Percentiles rank a stretch among this genome's conserved stretches.
phyloP scores from a whole-genome alignment of 73 alveolate genomes.

The Tetrahymena borealis region DNA sequence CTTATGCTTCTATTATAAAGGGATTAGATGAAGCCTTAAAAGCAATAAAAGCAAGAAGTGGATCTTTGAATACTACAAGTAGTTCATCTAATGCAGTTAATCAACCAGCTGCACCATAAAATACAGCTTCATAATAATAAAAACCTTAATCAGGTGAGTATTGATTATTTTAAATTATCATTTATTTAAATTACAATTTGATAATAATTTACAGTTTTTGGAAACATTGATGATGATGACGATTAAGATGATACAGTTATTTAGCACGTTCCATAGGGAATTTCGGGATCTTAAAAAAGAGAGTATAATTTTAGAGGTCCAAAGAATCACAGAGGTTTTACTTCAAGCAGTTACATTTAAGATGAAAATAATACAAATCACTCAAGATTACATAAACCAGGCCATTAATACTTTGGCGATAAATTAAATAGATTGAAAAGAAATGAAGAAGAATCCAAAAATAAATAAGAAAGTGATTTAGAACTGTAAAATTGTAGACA shows the following conservation, averaged over 20 bases:
- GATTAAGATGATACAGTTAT: not conserved
- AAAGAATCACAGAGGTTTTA: not conserved
- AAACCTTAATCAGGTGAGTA: not conserved
- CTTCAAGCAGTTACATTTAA: not conserved
- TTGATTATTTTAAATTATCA: too few species aligned
- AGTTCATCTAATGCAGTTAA: too few species aligned
- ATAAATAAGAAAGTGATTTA: not conserved
- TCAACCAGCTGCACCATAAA: not conserved
- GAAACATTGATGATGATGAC: not conserved
- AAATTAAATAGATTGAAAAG: not conserved
- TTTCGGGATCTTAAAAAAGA: not conserved
- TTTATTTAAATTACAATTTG: too few species aligned
- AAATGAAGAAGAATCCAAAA: not conserved
- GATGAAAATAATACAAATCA: not conserved
- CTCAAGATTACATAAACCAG: not conserved
- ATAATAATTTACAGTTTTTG: too few species aligned
- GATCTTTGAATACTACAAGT: not conserved
- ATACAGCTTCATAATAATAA: not conserved
- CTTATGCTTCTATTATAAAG: not conserved
- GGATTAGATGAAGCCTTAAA: not conserved
- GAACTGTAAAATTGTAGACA: not conserved
- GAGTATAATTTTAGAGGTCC: not conserved
- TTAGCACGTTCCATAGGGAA: not conserved
- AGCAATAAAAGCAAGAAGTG: not conserved
- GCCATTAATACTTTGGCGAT: not conserved